Evolutionary conservation across 352 stramenopile species (phyloP).

Genomic region (Blastocystis sp.): DNA sequence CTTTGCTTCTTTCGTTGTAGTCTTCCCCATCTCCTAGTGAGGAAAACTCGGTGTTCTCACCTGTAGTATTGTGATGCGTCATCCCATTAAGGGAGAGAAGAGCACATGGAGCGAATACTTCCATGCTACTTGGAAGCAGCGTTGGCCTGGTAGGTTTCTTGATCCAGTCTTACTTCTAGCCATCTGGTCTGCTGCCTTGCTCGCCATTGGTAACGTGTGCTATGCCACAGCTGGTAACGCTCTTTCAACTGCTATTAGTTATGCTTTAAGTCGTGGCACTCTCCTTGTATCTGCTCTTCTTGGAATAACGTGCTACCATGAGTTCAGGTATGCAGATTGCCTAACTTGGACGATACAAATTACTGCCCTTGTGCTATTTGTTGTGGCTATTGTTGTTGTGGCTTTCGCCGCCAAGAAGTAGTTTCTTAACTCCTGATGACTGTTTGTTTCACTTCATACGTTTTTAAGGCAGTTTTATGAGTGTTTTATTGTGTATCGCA

Average conservation of each 20-base stretch:
- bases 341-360: constrained; percentile 35
- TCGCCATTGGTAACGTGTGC: constrained; percentile 35
- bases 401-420: constrained; percentile 15
- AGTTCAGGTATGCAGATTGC: constrained; percentile 15
- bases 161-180: not conserved
- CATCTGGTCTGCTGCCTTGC: constrained; percentile 51
- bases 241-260: constrained; percentile 48
- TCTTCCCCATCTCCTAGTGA: constrained; percentile 26
- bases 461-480: not conserved
- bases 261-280: constrained; percentile 52
- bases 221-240: constrained; percentile 41
- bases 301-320: constrained; percentile 45
- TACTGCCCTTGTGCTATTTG: constrained; percentile 19
- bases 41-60: not conserved
- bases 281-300: constrained; percentile 48
- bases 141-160: not conserved
- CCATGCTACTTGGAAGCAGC: constrained; percentile 34
- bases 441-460: not conserved
- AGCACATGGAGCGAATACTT: constrained; percentile 43
- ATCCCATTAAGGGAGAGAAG: constrained; percentile 4
- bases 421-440: not conserved
- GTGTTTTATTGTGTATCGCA: not conserved
- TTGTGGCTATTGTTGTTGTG: not conserved
- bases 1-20: constrained; percentile 18
- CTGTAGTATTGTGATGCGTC: constrained; percentile 52